Conservation (phyloP, 2,329 filamentous ascomycete genomes). For the Aspergillus novoparasiticus region DNA sequence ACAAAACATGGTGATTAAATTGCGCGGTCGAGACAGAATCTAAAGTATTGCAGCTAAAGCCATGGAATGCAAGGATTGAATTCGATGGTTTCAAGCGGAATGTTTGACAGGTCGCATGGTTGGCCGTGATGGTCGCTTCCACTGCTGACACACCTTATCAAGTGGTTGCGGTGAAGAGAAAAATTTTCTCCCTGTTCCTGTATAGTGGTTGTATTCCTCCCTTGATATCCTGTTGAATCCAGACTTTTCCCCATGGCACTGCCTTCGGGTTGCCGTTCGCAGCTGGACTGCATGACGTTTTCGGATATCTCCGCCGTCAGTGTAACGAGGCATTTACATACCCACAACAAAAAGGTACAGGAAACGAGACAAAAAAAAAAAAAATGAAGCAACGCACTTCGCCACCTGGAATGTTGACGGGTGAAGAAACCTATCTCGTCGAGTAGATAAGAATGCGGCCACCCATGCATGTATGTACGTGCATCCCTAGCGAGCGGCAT, state of each 20-base stretch:
- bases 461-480: neutral
- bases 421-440: neutral
- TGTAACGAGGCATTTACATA: neutral
- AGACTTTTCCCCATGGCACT: neutral
- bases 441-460: neutral
- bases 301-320: slow-evolving; percentile 3
- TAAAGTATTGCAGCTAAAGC: neutral
- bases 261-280: neutral
- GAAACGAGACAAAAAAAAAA: neutral
- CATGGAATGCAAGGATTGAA: slow-evolving; percentile 1
- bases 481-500: neutral
- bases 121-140: neutral
- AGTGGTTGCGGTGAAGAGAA: neutral
- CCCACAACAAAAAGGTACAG: neutral
- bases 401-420: neutral
- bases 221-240: neutral
- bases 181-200: neutral
- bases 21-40: neutral
- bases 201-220: neutral
- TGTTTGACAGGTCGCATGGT: slow-evolving; percentile 1
- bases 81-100: slow-evolving; percentile 1
- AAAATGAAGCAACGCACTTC: neutral
- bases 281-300: slow-evolving; percentile 1
- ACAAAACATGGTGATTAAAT: neutral
- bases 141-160: neutral